Conservation (phyloP, 1,284 basidiomycete genomes). For the Neolentinus lepideus region DNA sequence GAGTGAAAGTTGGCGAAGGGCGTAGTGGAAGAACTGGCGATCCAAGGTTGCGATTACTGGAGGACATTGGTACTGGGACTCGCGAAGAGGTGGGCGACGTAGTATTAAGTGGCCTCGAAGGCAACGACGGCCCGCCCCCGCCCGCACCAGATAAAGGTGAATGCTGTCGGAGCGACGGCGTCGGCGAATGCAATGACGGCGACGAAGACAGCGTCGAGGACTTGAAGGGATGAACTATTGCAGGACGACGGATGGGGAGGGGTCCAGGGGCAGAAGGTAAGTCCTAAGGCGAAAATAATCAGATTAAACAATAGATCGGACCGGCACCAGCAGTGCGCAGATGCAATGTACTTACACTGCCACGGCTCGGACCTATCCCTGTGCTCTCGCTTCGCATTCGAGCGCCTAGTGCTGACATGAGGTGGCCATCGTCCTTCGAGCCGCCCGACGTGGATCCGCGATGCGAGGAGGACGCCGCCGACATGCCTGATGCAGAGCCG, state of each 20-base stretch:
- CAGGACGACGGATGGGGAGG: constrained; percentile 46
- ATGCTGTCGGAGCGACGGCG: constrained; percentile 36
- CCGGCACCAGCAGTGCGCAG: constrained; percentile 2
- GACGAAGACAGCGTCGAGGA: constrained; percentile 55
- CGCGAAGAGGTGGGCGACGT: constrained; percentile 29
- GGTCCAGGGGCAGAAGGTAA: constrained; percentile 35
- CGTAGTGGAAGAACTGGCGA: constrained; percentile 24
- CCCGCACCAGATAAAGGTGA: constrained; percentile 30
- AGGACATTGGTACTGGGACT: constrained; percentile 29
- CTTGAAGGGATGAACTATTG: constrained; percentile 61
- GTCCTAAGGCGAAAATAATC: constrained; percentile 15
- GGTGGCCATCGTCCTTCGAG: constrained; percentile 29
- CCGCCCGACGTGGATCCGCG: constrained; percentile 26
- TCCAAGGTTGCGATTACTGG: constrained; percentile 24
- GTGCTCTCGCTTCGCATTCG: constrained; percentile 36
- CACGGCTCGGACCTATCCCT: constrained; percentile 19
- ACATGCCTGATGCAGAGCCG: constrained; percentile 28
- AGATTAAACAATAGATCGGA: background rate
- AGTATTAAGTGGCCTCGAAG: constrained; percentile 28
- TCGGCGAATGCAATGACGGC: constrained; percentile 40
- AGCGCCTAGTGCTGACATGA: constrained; percentile 20
- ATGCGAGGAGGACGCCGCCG: constrained; percentile 32
- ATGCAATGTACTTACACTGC: constrained; percentile 21
- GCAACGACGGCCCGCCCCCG: constrained; percentile 22
- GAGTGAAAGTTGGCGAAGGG: constrained; percentile 38